phyloP scores from a whole-genome alignment of 768 basidiomycete species.

The Tylopilus subfusipes region DNA sequence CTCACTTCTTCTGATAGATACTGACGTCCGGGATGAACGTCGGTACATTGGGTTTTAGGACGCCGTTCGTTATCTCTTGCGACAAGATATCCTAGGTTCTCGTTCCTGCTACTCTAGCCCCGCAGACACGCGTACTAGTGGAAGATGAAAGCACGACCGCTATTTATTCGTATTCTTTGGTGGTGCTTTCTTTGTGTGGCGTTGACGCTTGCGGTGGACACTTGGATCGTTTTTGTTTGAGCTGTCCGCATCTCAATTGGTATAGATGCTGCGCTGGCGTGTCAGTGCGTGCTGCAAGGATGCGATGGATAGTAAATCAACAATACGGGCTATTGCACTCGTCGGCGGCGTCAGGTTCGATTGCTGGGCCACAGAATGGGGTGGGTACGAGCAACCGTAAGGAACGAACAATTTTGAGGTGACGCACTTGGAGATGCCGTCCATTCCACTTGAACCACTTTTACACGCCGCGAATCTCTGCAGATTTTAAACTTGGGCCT shows the following conservation, averaged over 20 bases:
- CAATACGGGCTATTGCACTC: no score
- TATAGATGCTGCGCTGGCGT: not conserved
- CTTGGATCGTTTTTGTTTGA: not conserved
- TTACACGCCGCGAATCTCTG: no score
- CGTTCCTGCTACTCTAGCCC: not conserved
- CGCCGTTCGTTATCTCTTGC: not conserved
- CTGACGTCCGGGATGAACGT: not conserved
- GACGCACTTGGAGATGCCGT: no score
- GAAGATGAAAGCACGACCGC: not conserved
- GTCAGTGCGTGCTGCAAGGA: not conserved
- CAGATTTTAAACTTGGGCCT: no score
- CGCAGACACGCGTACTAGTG: not conserved
- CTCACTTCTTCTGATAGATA: conserved; percentile 19
- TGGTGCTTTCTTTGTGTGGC: not conserved
- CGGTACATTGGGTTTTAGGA: not conserved
- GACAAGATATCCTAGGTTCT: not conserved
- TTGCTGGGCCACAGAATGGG: no score
- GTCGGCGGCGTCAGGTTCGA: no score
- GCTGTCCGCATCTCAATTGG: not conserved
- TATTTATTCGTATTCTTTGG: not conserved
- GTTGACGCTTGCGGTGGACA: not conserved
- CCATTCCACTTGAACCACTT: no score
- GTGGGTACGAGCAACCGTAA: no score
- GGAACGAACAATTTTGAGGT: no score
- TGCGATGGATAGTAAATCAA: not conserved